Conservation (phyloP, 306 rosid genomes). For the Prosopis cineraria region DNA sequence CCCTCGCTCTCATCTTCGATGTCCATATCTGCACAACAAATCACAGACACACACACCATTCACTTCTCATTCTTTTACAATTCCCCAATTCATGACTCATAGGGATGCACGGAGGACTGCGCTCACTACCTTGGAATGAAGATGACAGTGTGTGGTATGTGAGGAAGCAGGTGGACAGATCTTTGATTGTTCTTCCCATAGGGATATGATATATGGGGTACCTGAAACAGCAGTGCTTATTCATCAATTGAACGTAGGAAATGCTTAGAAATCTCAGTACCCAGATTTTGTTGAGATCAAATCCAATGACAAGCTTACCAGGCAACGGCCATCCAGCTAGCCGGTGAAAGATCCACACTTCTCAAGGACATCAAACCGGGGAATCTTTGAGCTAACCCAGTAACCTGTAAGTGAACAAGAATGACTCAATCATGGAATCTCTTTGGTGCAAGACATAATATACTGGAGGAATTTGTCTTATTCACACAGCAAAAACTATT, state of each 20-base stretch:
- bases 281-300: not conserved
- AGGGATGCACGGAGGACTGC: not conserved
- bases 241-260: not conserved
- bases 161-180: constrained; percentile 90
- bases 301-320: constrained; percentile 48
- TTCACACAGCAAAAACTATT: not conserved
- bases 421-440: constrained; percentile 35
- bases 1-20: constrained; percentile 57
- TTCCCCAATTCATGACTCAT: not conserved
- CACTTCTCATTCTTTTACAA: not conserved
- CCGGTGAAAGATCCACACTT: constrained; percentile 97
- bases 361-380: constrained; percentile 89
- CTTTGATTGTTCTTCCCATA: constrained; percentile 93
- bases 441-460: not conserved
- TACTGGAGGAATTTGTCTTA: constrained; percentile 5
- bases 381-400: constrained; percentile 71
- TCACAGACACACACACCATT: not conserved
- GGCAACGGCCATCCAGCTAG: constrained; percentile 98
- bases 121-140: constrained; percentile 81
- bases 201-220: constrained; percentile 99
- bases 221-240: constrained; percentile 49
- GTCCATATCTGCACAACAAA: constrained; percentile 58
- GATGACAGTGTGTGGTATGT: constrained; percentile 95
- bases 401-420: constrained; percentile 54
- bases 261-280: not conserved